Conservation (phyloP, 2,329 filamentous ascomycete genomes). For the Trichophyton mentagrophytes region DNA sequence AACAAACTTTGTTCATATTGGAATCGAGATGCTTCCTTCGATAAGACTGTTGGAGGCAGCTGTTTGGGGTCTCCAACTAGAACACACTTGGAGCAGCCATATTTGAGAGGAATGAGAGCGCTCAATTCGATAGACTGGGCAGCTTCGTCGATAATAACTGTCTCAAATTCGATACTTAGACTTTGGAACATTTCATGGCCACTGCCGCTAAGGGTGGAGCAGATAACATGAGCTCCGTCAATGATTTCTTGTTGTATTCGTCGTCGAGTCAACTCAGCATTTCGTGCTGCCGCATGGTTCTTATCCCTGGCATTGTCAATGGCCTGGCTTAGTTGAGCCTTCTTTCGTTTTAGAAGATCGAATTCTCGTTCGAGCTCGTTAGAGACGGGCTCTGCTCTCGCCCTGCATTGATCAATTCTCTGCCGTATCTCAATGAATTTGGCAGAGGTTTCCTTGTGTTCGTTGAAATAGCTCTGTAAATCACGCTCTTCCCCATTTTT, state of each 20-base stretch:
- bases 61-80: constrained; percentile 97
- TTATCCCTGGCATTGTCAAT: constrained; percentile 83
- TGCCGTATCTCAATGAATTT: constrained; percentile 59
- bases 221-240: constrained; percentile 81
- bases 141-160: constrained; percentile 94
- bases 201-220: constrained; percentile 85
- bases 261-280: constrained; percentile 72
- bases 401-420: constrained; percentile 55
- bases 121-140: constrained; percentile 97
- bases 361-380: constrained; percentile 58
- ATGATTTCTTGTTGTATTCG: constrained; percentile 83
- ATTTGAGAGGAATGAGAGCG: constrained; percentile 91
- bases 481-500: constrained; percentile 36
- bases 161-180: constrained; percentile 92
- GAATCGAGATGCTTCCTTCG: constrained; percentile 79
- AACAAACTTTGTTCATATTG: constrained; percentile 98
- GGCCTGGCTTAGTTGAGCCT: constrained; percentile 60
- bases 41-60: constrained; percentile 87
- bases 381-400: constrained; percentile 34
- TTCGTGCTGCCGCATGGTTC: constrained; percentile 66
- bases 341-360: constrained; percentile 62
- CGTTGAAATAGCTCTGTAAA: constrained; percentile 55
- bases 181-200: constrained; percentile 97
- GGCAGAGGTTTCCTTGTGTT: constrained; percentile 49
- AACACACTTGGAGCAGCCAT: constrained; percentile 92